phyloP scores from a whole-genome alignment of 1,284 basidiomycete genomes.

The Trichosporon ovoides region DNA sequence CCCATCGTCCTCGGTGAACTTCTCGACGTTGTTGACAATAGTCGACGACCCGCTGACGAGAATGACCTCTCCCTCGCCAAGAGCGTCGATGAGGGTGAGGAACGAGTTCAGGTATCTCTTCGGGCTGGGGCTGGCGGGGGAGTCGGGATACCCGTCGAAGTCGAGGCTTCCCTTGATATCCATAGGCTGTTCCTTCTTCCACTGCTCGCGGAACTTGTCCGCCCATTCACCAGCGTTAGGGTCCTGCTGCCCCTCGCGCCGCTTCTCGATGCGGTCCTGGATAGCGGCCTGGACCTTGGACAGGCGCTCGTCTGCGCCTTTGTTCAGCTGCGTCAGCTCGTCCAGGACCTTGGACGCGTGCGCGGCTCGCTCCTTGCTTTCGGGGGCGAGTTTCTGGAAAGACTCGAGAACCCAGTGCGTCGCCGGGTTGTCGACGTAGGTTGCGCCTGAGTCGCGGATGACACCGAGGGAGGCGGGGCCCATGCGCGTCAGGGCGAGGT shows the following conservation, averaged over 20 bases:
- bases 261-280: conserved; percentile 13
- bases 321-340: conserved; percentile 10
- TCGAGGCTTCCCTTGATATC: conserved; percentile 9
- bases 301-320: conserved; percentile 1
- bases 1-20: conserved; percentile 12
- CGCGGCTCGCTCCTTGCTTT: background rate
- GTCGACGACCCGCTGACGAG: conserved; percentile 9
- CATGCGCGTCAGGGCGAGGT: conserved; percentile 13
- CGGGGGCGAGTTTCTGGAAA: background rate
- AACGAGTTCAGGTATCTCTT: conserved; percentile 17
- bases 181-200: conserved; percentile 14
- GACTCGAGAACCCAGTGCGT: conserved; percentile 16
- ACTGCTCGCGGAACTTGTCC: conserved; percentile 11
- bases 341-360: conserved; percentile 7
- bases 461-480: conserved; percentile 6
- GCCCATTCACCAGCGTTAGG: conserved; percentile 11
- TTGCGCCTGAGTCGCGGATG: conserved; percentile 6
- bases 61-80: conserved; percentile 11
- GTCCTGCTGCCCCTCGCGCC: background rate
- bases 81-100: conserved; percentile 15
- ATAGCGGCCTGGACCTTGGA: conserved; percentile 10
- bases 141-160: conserved; percentile 18
- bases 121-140: conserved; percentile 9
- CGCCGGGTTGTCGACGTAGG: conserved; percentile 17
- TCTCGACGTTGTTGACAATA: conserved; percentile 9